A percentile compares a stretch with the other conserved stretches of the same genome.
Conservation (phyloP, 441 rosid genomes). For the Pelargonium citronellum region DNA sequence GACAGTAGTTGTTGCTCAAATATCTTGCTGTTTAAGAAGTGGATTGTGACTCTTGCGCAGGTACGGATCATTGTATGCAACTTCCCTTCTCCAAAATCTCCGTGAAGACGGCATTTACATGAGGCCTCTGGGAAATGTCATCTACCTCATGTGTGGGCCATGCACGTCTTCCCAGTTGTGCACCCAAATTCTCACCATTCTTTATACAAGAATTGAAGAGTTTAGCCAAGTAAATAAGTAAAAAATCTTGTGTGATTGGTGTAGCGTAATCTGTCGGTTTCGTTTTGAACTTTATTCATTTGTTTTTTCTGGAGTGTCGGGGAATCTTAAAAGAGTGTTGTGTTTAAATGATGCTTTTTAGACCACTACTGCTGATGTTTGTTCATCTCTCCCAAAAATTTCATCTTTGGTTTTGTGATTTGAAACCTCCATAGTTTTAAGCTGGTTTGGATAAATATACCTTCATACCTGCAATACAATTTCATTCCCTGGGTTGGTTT, state of each 20-base stretch:
- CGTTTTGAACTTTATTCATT: background rate
- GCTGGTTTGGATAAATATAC: background rate
- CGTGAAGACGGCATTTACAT: slow-evolving; percentile 66
- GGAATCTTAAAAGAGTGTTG: background rate
- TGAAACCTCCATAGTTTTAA: background rate
- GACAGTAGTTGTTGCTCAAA: background rate
- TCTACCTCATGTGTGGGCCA: slow-evolving; percentile 86
- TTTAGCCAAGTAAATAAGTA: slow-evolving; percentile 27
- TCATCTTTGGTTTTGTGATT: slow-evolving; percentile 1
- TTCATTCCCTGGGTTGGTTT: no score
- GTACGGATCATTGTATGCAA: slow-evolving; percentile 62
- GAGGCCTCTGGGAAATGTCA: slow-evolving; percentile 85
- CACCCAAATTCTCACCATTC: slow-evolving; percentile 48
- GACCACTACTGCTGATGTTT: background rate
- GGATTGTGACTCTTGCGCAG: slow-evolving; percentile 26
- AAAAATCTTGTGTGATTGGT: background rate
- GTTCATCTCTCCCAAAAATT: background rate
- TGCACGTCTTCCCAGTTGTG: slow-evolving; percentile 67
- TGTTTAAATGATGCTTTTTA: background rate
- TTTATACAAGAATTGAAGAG: slow-evolving; percentile 49
- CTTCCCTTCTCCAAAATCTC: slow-evolving; percentile 57
- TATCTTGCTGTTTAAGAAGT: background rate
- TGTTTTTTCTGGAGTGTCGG: background rate
- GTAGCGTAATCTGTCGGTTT: background rate
- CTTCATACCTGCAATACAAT: no score